Base-by-base conservation (phyloP, 2,329 filamentous ascomycete species). In the Ceratocystiopsis sp. region DNA sequence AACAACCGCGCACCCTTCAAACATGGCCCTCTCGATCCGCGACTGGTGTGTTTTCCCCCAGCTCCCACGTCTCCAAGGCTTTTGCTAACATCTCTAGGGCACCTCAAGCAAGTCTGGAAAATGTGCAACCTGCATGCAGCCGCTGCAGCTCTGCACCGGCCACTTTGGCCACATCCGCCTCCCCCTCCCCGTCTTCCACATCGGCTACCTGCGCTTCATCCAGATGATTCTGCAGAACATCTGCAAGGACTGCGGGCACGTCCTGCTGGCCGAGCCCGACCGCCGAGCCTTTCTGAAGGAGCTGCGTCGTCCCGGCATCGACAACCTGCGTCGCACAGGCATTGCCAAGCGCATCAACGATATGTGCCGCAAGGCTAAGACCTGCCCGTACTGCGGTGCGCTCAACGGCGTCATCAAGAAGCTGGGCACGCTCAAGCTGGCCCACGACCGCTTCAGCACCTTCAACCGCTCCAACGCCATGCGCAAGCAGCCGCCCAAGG, bases 151-250 rank as follows among this genome's bases (percentile, higher is more conserved):
- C 50, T 98, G 91, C 61, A 91, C 85, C 52, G 91, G 91, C 13
- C 91, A 98, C 61, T 98, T 96, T 56, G 91, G 91, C 39, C 81
- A 95, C 61, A 82, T 98, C 54, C 78, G 84, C 54, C 73, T 98
- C 14, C 84, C 89, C 1, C 68, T 98, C 42, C 91, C 91, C 4
- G 85, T 82, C 37, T 96, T 96, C 56, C 91, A 98, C 57, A 86
- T 96, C 50, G 91, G 91, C 35, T 98, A 95, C 58, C 74, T 98
- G 53, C 91, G 86, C 58, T 86, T 93, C 58, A 85, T 91, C 50
- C 89, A 93, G 57, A 80, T 79, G 38, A 87, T 94, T 44, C 69
- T 98, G 19, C 87, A 96, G 58, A 82, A 91, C 55, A 93, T 98
- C 50, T 98, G 91, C 77, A 98, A 94, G 66, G 78, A 87, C 56